Evolutionary conservation across 2,329 filamentous ascomycete species (phyloP).

Genomic region (Magnaporthiopsis incrustans): DNA sequence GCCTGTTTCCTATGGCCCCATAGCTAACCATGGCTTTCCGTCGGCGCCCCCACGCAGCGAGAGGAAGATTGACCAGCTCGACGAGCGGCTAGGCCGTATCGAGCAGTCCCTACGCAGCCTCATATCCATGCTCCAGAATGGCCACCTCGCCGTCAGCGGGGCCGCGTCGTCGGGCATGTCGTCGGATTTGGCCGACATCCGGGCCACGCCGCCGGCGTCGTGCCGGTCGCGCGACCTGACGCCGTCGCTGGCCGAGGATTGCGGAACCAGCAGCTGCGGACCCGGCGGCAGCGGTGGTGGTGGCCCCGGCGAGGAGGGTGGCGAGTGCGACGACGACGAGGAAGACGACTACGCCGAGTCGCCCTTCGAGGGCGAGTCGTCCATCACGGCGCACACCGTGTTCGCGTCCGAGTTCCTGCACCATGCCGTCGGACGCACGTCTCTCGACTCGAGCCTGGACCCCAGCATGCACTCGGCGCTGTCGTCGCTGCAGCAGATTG

Average conservation of each 20-base stretch:
- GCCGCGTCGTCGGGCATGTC: not conserved
- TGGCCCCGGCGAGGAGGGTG: not conserved
- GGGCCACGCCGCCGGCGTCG: not conserved
- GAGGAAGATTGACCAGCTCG: slow-evolving; percentile 43
- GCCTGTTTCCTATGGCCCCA: too few relatives aligned
- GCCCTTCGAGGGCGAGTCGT: slow-evolving; percentile 39
- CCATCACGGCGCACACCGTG: slow-evolving; percentile 40
- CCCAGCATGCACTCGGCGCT: slow-evolving; percentile 46
- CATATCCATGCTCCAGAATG: not conserved
- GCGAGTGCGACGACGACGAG: slow-evolving; percentile 13
- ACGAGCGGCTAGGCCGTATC: slow-evolving; percentile 35
- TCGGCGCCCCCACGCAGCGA: slow-evolving; percentile 28
- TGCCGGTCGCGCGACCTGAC: not conserved
- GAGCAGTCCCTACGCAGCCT: slow-evolving; percentile 34
- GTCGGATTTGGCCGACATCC: not conserved
- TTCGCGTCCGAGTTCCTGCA: slow-evolving; percentile 48
- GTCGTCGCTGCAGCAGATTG: slow-evolving; percentile 42
- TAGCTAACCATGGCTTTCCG: not conserved
- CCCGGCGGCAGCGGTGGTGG: too few relatives aligned
- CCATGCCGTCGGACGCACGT: slow-evolving; percentile 39
- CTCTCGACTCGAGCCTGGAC: slow-evolving; percentile 31
- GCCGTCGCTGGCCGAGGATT: not conserved
- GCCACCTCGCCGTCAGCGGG: slow-evolving; percentile 1
- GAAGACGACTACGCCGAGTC: slow-evolving; percentile 30
- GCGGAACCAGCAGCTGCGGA: not conserved